Evolutionary conservation across 2,329 filamentous ascomycete species (phyloP), one percentile per base, ranked within the genome.

Genomic region (Alternaria incomplexa): DNA sequence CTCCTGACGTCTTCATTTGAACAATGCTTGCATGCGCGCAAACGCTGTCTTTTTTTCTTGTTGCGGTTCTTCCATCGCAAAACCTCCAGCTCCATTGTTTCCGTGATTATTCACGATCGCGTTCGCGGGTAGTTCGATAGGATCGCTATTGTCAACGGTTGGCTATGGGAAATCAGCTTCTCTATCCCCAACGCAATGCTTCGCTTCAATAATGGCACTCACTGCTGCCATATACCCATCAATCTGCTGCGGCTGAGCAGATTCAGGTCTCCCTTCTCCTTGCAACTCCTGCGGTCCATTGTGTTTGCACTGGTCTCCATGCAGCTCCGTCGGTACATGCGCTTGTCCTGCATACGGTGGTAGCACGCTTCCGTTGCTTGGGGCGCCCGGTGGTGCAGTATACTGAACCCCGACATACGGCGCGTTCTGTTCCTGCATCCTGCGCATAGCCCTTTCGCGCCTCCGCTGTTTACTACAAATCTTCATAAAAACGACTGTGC

Each of bases 81-180:
- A 17, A 40, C 36, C 36, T 40, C 9, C 36, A 40, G 36, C 36
- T 17, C 36, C 46, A 13, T 15, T 9, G 13, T 56, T 28, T 20
- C n/a, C 36, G 30, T 48, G 5, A 20, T 25, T 6, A 11, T 20
- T 51, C 23, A 43, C 25, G 11, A 51, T 32, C 15, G 8, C 54
- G 46, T 46, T 44, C 15, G 58, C 54, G 5, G 67, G 67, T 32
- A 69, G 30, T 59, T 69, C 65, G n/a, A 64, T 30, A 20, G 65
- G 62, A 32, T 43, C 55, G 3, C 44, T 28, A 44, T 65, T 43
- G 45, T 67, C 53, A 5, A 65, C 51, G 2, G 28, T 47, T 9
- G 63, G 56, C 63, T 65, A 12, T 11, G 6, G n/a, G 0, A 30
- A 2, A 40, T 65, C 28, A 65, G 60, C 25, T 30, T 44, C 20